Conservation (phyloP, 2,329 filamentous ascomycete genomes). For the Thelonectria olida region DNA sequence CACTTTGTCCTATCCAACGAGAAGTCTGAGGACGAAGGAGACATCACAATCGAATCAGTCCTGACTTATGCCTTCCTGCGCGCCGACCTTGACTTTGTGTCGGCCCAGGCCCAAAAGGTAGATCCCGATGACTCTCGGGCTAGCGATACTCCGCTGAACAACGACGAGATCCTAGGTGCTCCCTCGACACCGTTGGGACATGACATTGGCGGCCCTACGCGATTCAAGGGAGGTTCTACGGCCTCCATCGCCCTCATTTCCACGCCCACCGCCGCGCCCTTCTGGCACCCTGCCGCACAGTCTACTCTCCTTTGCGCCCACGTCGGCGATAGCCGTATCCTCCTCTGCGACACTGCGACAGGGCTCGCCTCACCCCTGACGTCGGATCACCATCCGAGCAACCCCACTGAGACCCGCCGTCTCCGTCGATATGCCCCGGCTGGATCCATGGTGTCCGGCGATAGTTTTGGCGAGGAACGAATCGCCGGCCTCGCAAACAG, state of each 20-base stretch:
- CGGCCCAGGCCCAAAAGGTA: constrained; percentile 86
- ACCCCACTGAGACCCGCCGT: constrained; percentile 82
- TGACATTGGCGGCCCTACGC: constrained; percentile 76
- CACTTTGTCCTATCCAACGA: constrained; percentile 67
- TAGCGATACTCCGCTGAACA: constrained; percentile 82
- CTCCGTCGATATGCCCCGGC: constrained; percentile 83
- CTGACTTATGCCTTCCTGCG: constrained; percentile 93
- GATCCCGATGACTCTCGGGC: constrained; percentile 75
- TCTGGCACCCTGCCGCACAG: constrained; percentile 91
- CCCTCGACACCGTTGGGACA: constrained; percentile 64
- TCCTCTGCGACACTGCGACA: constrained; percentile 87
- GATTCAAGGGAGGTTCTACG: constrained; percentile 94
- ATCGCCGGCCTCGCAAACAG: constrained; percentile 94
- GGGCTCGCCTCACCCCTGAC: constrained; percentile 84
- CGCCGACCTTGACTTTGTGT: constrained; percentile 93
- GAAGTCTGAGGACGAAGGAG: constrained; percentile 41
- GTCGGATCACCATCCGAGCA: constrained; percentile 91
- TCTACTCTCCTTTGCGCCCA: constrained; percentile 88
- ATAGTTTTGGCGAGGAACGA: constrained; percentile 97
- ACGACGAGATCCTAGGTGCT: constrained; percentile 80
- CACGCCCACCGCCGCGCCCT: constrained; percentile 89
- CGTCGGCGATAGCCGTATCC: constrained; percentile 90
- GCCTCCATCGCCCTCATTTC: constrained; percentile 90
- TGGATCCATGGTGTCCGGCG: constrained; percentile 80
- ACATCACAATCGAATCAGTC: constrained; percentile 76